Evolutionary conservation across 164 flowering plant genomes (phyloP).

Genomic region (Liquidambar formosana): DNA sequence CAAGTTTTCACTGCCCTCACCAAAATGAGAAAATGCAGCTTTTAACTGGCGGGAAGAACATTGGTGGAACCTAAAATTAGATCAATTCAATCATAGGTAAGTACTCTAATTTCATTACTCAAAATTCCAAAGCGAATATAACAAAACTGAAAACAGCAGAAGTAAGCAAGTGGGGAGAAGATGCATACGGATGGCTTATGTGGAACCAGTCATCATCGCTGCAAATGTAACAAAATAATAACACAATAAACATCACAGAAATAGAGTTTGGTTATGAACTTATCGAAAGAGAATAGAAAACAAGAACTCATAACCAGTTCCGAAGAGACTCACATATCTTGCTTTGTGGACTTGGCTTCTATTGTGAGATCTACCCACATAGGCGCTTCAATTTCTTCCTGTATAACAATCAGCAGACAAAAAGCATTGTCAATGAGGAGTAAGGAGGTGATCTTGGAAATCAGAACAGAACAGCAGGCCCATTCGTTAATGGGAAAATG

Average conservation of each 20-base stretch:
- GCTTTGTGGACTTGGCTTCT: slow-evolving; percentile 35
- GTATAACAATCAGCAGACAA: slow-evolving; percentile 15
- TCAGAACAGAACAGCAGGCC: neutral
- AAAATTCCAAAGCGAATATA: neutral
- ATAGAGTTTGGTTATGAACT: neutral
- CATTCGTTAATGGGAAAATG: neutral
- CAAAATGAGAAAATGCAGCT: slow-evolving; percentile 32
- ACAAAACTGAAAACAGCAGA: neutral
- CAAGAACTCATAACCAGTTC: neutral
- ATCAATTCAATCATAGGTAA: slow-evolving; percentile 2
- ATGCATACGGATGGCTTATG: slow-evolving; percentile 56
- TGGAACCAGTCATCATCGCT: slow-evolving; percentile 69
- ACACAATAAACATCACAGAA: neutral
- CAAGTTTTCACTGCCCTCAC: slow-evolving; percentile 21
- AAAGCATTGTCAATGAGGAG: neutral
- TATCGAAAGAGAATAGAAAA: neutral
- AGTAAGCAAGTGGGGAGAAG: neutral
- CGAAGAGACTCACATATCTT: slow-evolving; percentile 46
- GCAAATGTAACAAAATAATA: slow-evolving; percentile 30
- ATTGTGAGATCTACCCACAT: slow-evolving; percentile 71
- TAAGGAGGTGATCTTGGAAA: neutral
- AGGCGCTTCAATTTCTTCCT: slow-evolving; percentile 88
- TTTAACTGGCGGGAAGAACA: slow-evolving; percentile 46
- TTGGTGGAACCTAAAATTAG: slow-evolving; percentile 60
- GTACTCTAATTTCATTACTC: neutral